Base-by-base conservation (phyloP, 306 rosid genomes). In the Cajanus cajan region DNA sequence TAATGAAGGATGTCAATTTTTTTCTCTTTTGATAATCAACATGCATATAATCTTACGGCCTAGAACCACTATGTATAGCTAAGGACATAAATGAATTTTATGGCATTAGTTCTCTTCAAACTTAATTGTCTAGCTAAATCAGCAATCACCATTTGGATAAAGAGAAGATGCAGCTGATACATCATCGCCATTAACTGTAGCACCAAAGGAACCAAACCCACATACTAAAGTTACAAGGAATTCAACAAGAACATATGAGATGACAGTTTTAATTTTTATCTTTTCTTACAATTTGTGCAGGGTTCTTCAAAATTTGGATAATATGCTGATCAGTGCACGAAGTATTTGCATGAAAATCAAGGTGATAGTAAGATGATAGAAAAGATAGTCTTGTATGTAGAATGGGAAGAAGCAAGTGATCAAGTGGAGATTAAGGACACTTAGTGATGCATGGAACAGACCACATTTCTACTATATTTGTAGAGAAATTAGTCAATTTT, bases 271-370 rank as follows among this genome's bases (percentile, higher is more conserved):
- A 37, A 13, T n/a, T 71, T 12, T 41, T 1, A 14, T 9, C 12
- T 1, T 0, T 7, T 15, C 94, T 83, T 86, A 86, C 96, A 70
- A 0, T 88, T 94, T 15, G 96, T 88, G 57, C 97, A 96, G 7
- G 87, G 47, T 41, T 77, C 86, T 7, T 88, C 89, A 45, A 96
- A 92, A 78, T 89, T 88, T 10, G 92, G 92, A 74, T 92, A 92
- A 70, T 90, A 86, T 18, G 96, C 72, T 6, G 94, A 66, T 87
- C 88, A 11, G 64, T 73, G 34, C 93, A 89, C 19, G 89, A 71
- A 58, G 91, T 84, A 51, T 85, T 84, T 85, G 94, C 83, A 85
- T 63, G 78, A 80, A 76, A 78, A 89, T 73, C 21, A 86, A 47
- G 72, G 87, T 59, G 40, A 76, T 78, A 13, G 78, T 21, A 68